These are phyloP conservation scores for Fusarium piperis DNA, from an alignment of 2,329 filamentous ascomycete genomes.

Conservation along the genomic window DNA sequence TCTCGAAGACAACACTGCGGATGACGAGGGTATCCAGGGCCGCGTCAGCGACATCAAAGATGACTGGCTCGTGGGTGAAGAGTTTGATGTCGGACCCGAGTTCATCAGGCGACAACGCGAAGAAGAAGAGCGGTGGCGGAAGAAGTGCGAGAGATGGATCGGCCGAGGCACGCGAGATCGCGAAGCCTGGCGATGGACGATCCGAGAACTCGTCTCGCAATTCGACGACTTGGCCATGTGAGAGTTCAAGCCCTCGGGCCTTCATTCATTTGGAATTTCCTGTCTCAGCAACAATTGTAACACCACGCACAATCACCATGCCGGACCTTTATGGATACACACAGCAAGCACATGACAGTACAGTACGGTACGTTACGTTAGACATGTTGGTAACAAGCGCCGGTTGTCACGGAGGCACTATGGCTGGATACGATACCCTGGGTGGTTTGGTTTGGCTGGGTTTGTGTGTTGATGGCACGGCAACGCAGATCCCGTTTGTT, in stretches of 20 bases:
- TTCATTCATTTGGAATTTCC: constrained; percentile 25
- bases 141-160: constrained; percentile 89
- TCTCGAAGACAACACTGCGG: constrained; percentile 74
- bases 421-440: constrained; percentile 40
- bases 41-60: constrained; percentile 72
- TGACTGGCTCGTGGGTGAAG: constrained; percentile 89
- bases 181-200: constrained; percentile 81
- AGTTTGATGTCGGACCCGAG: constrained; percentile 96
- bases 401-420: constrained; percentile 27
- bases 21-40: constrained; percentile 59
- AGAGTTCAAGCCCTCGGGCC: constrained; percentile 24
- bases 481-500: constrained; percentile 7
- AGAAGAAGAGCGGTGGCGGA: constrained; percentile 91
- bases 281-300: constrained; percentile 37
- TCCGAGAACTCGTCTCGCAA: constrained; percentile 66
- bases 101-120: constrained; percentile 89
- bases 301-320: constrained; percentile 35
- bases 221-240: constrained; percentile 52
- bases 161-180: constrained; percentile 64
- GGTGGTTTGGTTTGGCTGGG: constrained; percentile 15
- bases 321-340: constrained; percentile 35
- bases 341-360: constrained; percentile 3
- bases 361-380: constrained; percentile 17
- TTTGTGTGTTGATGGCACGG: constrained; percentile 15
- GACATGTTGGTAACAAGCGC: constrained; percentile 26